Conservation (phyloP, 257 asterid genomes). For the Phtheirospermum japonicum region DNA sequence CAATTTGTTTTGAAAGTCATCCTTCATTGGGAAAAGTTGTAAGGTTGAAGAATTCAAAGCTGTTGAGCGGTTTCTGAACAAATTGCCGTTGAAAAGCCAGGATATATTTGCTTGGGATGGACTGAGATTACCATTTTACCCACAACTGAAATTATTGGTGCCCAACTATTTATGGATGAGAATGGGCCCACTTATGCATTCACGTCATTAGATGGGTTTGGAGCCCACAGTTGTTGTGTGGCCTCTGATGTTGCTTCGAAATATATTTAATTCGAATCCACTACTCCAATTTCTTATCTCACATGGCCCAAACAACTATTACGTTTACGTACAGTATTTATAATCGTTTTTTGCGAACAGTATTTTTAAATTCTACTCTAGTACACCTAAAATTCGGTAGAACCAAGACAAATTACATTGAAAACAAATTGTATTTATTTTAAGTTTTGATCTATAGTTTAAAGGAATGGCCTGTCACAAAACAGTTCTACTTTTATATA, state of each 20-base stretch:
- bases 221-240: conserved; percentile 63
- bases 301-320: background rate
- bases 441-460: no score
- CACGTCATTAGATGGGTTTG: conserved; percentile 49
- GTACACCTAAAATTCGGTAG: no score
- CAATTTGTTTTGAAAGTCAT: conserved; percentile 17
- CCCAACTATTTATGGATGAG: conserved; percentile 18
- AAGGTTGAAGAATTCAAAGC: conserved; percentile 47
- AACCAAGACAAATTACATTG: no score
- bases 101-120: conserved; percentile 12
- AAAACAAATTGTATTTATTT: no score
- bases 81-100: conserved; percentile 27
- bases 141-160: conserved; percentile 14
- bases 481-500: no score
- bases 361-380: no score
- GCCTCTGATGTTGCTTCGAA: conserved; percentile 21
- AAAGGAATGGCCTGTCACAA: no score
- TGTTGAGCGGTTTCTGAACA: conserved; percentile 51
- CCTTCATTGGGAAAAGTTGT: conserved; percentile 17
- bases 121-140: conserved; percentile 23
- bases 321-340: no score
- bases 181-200: conserved; percentile 38
- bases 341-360: no score
- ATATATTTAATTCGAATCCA: background rate
- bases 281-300: background rate